Conservation (phyloP, 495 filamentous ascomycete genomes). For the Paragyromitra xinjiangensis region DNA sequence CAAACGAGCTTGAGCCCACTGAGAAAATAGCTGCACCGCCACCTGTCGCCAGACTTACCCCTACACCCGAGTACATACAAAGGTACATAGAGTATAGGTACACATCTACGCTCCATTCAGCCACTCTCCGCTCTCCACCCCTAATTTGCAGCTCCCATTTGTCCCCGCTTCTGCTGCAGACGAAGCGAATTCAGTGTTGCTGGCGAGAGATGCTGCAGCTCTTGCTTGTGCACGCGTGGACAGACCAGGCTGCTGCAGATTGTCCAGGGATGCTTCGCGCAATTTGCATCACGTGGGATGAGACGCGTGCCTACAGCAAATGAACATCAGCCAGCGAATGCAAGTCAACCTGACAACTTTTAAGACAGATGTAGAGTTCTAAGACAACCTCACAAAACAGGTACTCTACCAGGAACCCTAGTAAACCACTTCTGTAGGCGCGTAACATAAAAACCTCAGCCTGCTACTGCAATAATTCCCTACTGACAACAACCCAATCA, state of each 20-base stretch:
- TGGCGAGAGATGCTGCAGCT: constrained; percentile 33
- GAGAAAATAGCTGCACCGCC: too few relatives aligned
- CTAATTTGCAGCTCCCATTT: constrained; percentile 4
- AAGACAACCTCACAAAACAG: not conserved
- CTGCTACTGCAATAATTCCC: not conserved
- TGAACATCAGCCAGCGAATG: constrained; percentile 14
- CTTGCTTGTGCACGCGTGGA: not conserved
- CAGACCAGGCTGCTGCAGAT: not conserved
- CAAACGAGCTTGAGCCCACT: too few relatives aligned
- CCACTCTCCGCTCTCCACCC: constrained; percentile 21
- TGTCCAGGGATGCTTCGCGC: not conserved
- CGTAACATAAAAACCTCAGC: not conserved
- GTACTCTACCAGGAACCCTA: not conserved
- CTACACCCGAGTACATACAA: not conserved
- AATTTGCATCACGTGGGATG: constrained; percentile 10
- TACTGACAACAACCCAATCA: constrained; percentile 7
- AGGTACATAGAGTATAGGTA: not conserved
- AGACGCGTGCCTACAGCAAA: constrained; percentile 2
- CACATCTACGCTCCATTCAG: constrained; percentile 19
- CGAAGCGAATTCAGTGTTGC: constrained; percentile 12
- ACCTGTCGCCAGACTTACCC: too few relatives aligned
- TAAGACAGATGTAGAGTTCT: not conserved
- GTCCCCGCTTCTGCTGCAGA: constrained; percentile 21
- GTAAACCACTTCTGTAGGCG: not conserved
- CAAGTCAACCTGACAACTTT: constrained; percentile 14